Conservation (phyloP, 2,329 filamentous ascomycete species). For the Colletotrichum karsti region DNA sequence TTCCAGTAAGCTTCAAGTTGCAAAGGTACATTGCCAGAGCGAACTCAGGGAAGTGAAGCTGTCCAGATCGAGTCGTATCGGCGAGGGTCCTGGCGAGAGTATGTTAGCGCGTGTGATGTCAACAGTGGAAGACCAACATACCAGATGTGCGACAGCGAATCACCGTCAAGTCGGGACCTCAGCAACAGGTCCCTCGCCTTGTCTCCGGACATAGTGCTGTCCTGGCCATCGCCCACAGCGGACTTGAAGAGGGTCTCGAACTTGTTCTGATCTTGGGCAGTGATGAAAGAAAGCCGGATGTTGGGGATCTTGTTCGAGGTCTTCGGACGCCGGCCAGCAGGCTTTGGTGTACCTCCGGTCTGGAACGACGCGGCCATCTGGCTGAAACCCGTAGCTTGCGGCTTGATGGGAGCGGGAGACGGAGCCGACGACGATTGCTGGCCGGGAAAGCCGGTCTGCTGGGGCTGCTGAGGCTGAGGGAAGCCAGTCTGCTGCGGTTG, state of each 20-base stretch:
- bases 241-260: constrained; percentile 99
- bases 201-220: constrained; percentile 86
- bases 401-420: constrained; percentile 65
- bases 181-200: constrained; percentile 90
- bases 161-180: constrained; percentile 87
- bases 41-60: constrained; percentile 97
- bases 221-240: constrained; percentile 81
- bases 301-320: constrained; percentile 84
- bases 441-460: constrained; percentile 53
- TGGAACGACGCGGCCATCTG: constrained; percentile 75
- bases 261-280: constrained; percentile 91
- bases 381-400: constrained; percentile 72
- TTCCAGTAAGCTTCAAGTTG: constrained; percentile 90
- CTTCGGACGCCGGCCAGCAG: constrained; percentile 58
- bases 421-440: constrained; percentile 61
- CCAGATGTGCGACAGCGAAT: constrained; percentile 93
- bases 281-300: constrained; percentile 95
- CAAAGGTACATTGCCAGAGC: constrained; percentile 98
- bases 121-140: constrained; percentile 48
- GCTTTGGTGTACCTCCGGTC: constrained; percentile 53
- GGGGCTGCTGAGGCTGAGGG: constrained; percentile 48
- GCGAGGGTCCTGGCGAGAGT: constrained; percentile 78
- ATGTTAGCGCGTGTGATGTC: constrained; percentile 50
- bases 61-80: constrained; percentile 95
- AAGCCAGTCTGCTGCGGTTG: constrained; percentile 54